A percentile compares a stretch with the other conserved stretches of the same genome.
Conservation (phyloP, 805 yeast species). For the Ogataea kodamae region DNA sequence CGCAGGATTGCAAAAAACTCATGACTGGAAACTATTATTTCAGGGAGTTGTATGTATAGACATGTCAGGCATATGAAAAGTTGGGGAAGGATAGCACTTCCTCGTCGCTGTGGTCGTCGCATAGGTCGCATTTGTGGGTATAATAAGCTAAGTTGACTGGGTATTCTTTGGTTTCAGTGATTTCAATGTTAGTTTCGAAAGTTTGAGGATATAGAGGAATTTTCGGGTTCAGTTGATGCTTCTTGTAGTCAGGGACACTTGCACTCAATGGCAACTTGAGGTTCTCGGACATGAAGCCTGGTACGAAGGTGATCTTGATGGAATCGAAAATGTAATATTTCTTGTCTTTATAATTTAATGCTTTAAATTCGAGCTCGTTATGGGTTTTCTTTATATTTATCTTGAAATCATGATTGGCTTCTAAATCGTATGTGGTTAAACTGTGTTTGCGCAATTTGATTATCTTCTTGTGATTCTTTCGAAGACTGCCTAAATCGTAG, state of each 20-base stretch:
- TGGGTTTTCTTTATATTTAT: slow-evolving; percentile 19
- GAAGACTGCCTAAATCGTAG: slow-evolving; percentile 24
- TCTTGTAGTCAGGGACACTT: slow-evolving; percentile 10
- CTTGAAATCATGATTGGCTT: slow-evolving; percentile 8
- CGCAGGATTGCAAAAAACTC: slow-evolving; percentile 41
- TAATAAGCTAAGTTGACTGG: slow-evolving; percentile 24
- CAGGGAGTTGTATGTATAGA: slow-evolving; percentile 48
- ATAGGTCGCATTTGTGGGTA: slow-evolving; percentile 21
- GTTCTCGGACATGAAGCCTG: slow-evolving; percentile 19
- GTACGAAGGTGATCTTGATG: slow-evolving; percentile 29
- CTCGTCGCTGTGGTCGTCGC: slow-evolving; percentile 12
- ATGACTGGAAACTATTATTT: slow-evolving; percentile 49
- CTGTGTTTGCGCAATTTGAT: slow-evolving; percentile 25
- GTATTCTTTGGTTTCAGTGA: slow-evolving; percentile 22
- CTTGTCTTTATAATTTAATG: slow-evolving; percentile 26
- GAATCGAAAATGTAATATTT: slow-evolving; percentile 29
- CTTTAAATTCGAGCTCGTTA: slow-evolving; percentile 29
- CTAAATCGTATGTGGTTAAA: slow-evolving; percentile 20
- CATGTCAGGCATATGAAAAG: slow-evolving; percentile 14
- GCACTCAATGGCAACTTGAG: slow-evolving; percentile 21
- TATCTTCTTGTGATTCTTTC: slow-evolving; percentile 27
- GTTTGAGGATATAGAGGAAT: slow-evolving; percentile 18
- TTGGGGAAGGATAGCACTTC: slow-evolving; percentile 8
- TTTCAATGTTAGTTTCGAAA: slow-evolving; percentile 17
- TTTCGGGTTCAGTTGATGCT: slow-evolving; percentile 21